phyloP scores from a whole-genome alignment of 805 yeast species.

The Starmera caribaea region DNA sequence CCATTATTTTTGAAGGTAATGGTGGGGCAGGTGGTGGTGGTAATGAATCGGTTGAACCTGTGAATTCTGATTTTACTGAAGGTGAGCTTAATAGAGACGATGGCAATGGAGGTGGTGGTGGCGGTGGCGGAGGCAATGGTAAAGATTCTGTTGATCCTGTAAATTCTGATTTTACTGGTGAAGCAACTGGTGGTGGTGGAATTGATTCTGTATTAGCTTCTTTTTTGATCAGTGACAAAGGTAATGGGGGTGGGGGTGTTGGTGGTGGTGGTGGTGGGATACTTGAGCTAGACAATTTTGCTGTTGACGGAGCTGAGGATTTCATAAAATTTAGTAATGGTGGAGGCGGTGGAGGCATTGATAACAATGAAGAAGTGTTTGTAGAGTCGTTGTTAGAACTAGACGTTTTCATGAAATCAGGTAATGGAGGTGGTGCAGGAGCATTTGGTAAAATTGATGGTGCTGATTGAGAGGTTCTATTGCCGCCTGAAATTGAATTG shows the following conservation, averaged over 20 bases:
- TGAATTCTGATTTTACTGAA: conserved; percentile 3
- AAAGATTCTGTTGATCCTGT: conserved; percentile 24
- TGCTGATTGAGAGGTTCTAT: not conserved
- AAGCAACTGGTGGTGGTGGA: conserved; percentile 13
- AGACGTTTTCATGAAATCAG: conserved; percentile 7
- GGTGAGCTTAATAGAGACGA: not conserved
- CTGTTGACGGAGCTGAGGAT: conserved; percentile 4
- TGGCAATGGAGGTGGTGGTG: conserved; percentile 5
- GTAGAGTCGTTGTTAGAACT: not conserved
- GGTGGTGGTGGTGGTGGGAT: conserved; percentile 23
- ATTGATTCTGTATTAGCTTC: conserved; percentile 2
- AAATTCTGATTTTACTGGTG: conserved; percentile 5
- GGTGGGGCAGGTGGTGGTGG: conserved; percentile 14
- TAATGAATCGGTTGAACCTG: conserved; percentile 5
- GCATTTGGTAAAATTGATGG: conserved; percentile 13
- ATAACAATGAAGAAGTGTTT: conserved; percentile 15
- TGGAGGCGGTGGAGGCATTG: conserved; percentile 28
- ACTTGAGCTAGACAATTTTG: conserved; percentile 2
- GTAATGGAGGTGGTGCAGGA: conserved; percentile 10
- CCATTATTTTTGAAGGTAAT: conserved; percentile 6
- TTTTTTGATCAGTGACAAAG: conserved; percentile 4
- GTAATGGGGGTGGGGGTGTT: conserved; percentile 27
- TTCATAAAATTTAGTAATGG: conserved; percentile 4
- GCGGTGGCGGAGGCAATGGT: conserved; percentile 13
- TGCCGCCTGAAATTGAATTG: not conserved